Percentiles rank a stretch among this genome's conserved stretches.
These are phyloP conservation scores for Tilletia horrida DNA, from an alignment of 1,284 basidiomycete species.

Conservation along the genomic window DNA sequence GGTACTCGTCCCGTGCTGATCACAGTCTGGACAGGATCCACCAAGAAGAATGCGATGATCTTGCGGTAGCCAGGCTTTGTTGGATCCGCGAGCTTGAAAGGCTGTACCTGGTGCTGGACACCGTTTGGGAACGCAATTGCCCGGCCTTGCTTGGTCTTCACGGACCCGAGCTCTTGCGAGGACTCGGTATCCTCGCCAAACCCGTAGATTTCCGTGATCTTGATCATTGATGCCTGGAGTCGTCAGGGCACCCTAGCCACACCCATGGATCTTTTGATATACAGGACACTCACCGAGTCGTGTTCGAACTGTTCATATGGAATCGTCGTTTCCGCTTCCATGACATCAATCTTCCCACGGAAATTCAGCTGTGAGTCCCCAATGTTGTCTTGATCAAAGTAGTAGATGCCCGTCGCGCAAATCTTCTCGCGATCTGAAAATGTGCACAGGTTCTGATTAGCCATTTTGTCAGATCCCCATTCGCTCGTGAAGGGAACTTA, in stretches of 20 bases:
- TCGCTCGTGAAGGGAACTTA: not conserved
- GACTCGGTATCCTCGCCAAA: slow-evolving; percentile 57
- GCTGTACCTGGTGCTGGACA: slow-evolving; percentile 60
- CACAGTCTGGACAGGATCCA: slow-evolving; percentile 59
- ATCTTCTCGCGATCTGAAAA: slow-evolving; percentile 18
- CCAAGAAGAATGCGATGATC: slow-evolving; percentile 61
- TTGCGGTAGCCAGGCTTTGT: slow-evolving; percentile 60
- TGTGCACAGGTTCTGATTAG: not conserved
- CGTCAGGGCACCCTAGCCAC: too few species aligned
- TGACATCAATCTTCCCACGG: not conserved
- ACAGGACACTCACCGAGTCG: not conserved
- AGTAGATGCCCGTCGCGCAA: slow-evolving; percentile 46
- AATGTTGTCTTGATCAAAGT: slow-evolving; percentile 63
- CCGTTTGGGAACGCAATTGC: slow-evolving; percentile 58
- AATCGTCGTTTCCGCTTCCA: not conserved
- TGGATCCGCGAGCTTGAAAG: slow-evolving; percentile 58
- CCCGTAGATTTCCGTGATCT: slow-evolving; percentile 56
- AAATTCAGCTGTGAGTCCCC: slow-evolving; percentile 58
- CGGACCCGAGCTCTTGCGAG: slow-evolving; percentile 42
- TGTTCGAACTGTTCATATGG: slow-evolving; percentile 12
- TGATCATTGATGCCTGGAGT: too few species aligned
- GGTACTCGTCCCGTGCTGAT: slow-evolving; percentile 59
- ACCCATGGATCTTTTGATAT: too few species aligned
- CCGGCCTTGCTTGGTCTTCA: not conserved
- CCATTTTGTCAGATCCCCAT: too few species aligned